Evolutionary conservation across 2,329 filamentous ascomycete genomes (phyloP).

Genomic region (Stachybotrys echinatus): DNA sequence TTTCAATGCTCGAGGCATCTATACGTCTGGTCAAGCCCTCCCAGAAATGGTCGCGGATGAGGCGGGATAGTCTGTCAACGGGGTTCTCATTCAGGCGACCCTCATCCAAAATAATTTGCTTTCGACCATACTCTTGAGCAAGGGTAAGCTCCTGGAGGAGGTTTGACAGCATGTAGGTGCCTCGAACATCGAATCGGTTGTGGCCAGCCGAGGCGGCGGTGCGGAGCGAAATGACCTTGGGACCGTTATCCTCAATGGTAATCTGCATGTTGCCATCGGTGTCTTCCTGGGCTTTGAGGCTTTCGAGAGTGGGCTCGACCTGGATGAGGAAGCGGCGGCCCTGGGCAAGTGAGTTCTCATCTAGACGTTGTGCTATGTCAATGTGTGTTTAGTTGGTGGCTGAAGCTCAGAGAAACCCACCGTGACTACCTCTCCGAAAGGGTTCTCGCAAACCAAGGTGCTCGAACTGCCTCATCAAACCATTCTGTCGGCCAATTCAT

Average conservation of each 20-base stretch:
- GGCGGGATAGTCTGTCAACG: slow-evolving; percentile 76
- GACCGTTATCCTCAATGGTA: slow-evolving; percentile 91
- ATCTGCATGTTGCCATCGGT: slow-evolving; percentile 95
- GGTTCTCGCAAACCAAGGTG: slow-evolving; percentile 46
- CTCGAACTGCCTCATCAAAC: slow-evolving; percentile 47
- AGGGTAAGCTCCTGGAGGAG: slow-evolving; percentile 90
- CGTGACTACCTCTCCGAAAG: slow-evolving; percentile 54
- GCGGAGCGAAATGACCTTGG: slow-evolving; percentile 82
- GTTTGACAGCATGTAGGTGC: slow-evolving; percentile 97
- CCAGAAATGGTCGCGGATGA: slow-evolving; percentile 92
- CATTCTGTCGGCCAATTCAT: slow-evolving; percentile 34
- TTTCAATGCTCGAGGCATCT: slow-evolving; percentile 79
- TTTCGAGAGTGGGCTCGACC: slow-evolving; percentile 77
- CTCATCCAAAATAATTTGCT: slow-evolving; percentile 87
- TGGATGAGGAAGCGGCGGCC: slow-evolving; percentile 77
- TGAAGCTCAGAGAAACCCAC: slow-evolving; percentile 27
- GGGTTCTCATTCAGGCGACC: slow-evolving; percentile 92
- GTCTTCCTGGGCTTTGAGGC: slow-evolving; percentile 79
- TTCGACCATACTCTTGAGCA: slow-evolving; percentile 84
- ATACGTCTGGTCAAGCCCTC: slow-evolving; percentile 83
- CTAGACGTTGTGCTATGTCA: slow-evolving; percentile 37
- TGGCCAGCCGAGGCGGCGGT: slow-evolving; percentile 82
- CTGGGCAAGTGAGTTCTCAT: slow-evolving; percentile 64
- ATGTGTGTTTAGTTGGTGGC: neutral
- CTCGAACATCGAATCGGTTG: slow-evolving; percentile 85